A percentile compares a stretch with the other conserved stretches of the same genome.
Evolutionary conservation across 2,329 filamentous ascomycete species (phyloP).

Genomic region (Fusarium coffeatum): DNA sequence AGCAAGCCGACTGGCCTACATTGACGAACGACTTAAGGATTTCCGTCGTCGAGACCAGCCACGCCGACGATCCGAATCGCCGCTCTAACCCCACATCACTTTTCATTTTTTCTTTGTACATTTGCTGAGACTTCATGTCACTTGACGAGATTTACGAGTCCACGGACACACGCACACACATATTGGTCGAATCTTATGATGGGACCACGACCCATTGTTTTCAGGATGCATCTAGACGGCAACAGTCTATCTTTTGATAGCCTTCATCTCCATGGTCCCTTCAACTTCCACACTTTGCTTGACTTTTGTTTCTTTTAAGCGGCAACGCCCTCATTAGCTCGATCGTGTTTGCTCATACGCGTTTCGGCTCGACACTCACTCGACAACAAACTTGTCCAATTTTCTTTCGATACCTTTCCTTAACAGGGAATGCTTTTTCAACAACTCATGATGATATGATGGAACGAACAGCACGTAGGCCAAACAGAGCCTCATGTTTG

Average conservation of each 20-base stretch:
- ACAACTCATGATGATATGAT: constrained; percentile 47
- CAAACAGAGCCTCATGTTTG: constrained; percentile 44
- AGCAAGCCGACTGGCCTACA: constrained; percentile 65
- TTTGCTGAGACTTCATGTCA: constrained; percentile 36
- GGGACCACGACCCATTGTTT: constrained; percentile 35
- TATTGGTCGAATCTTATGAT: constrained; percentile 30
- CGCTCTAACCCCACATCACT: constrained; percentile 52
- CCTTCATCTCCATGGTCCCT: constrained; percentile 19
- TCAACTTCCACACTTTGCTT: constrained; percentile 19
- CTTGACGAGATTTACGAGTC: constrained; percentile 44
- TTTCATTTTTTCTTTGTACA: constrained; percentile 37
- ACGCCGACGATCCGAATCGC: constrained; percentile 62
- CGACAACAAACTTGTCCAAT: constrained; percentile 19
- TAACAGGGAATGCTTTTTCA: constrained; percentile 32
- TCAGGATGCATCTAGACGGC: constrained; percentile 46
- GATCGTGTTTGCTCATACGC: constrained; percentile 15
- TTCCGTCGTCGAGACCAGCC: constrained; percentile 59
- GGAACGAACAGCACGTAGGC: constrained; percentile 45
- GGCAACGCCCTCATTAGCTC: constrained; percentile 5
- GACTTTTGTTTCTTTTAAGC: constrained; percentile 29
- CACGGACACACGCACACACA: constrained; percentile 34
- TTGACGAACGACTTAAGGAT: constrained; percentile 68
- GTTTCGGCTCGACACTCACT: constrained; percentile 21
- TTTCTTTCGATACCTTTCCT: constrained; percentile 23
- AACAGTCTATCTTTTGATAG: constrained; percentile 38